Evolutionary conservation across 176 grass and related monocot genomes (phyloP).

Genomic region (Triticum aestivum): IWGSC_CS_RefSeq_v2.1 NC_057796.1:405821645-405822144

Average conservation of each 20-base stretch:
- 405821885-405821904: slow-evolving; percentile 26
- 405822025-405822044: slow-evolving; percentile 40
- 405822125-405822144: slow-evolving; percentile 88
- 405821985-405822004: neutral
- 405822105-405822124: slow-evolving; percentile 90
- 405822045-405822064: slow-evolving; percentile 61
- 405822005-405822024: neutral
- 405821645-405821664: neutral
- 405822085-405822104: slow-evolving; percentile 98
- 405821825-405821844: slow-evolving; percentile 31
- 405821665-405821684: slow-evolving; percentile 2
- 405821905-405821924: slow-evolving; percentile 43
- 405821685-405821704: slow-evolving; percentile 28
- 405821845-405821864: slow-evolving; percentile 2
- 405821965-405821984: neutral
- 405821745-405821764: neutral
- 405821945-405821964: slow-evolving; percentile 20
- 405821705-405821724: slow-evolving; percentile 37
- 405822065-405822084: slow-evolving; percentile 94
- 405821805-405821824: neutral
- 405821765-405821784: slow-evolving; percentile 9
- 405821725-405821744: slow-evolving; percentile 3
- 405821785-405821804: slow-evolving; percentile 1
- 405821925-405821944: slow-evolving; percentile 26
- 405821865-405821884: neutral